These are phyloP conservation scores for Lactarius akahatsu DNA, from an alignment of 768 basidiomycete genomes.

Conservation along the genomic window DNA sequence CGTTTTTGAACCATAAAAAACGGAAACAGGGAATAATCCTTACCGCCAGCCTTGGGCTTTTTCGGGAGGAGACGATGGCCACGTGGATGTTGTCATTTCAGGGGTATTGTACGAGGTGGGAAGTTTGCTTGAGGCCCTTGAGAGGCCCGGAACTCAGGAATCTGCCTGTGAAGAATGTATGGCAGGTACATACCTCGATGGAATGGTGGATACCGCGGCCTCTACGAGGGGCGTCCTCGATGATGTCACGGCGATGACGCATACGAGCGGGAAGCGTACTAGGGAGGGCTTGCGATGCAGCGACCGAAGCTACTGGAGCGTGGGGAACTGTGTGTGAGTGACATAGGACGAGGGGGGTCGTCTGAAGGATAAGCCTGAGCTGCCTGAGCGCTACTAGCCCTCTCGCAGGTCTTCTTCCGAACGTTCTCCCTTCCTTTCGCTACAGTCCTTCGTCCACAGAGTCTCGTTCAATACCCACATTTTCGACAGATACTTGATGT, in stretches of 20 bases:
- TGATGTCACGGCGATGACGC: conserved; percentile 45
- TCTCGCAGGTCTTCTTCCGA: too few relatives aligned
- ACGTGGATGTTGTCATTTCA: conserved; percentile 28
- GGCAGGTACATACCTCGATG: conserved; percentile 32
- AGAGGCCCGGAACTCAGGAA: conserved; percentile 25
- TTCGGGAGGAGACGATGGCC: conserved; percentile 27
- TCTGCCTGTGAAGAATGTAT: conserved; percentile 2
- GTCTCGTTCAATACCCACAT: too few relatives aligned
- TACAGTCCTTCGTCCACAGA: not conserved
- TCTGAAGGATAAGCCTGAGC: too few relatives aligned
- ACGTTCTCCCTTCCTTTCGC: too few relatives aligned
- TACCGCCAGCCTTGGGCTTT: too few relatives aligned
- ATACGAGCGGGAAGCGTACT: conserved; percentile 42
- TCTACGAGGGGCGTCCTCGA: conserved; percentile 46
- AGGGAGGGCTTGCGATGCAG: conserved; percentile 33
- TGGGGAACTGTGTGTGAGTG: not conserved
- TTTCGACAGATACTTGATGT: conserved; percentile 27
- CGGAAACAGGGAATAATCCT: too few relatives aligned
- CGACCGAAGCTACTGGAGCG: conserved; percentile 1
- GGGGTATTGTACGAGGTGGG: conserved; percentile 28
- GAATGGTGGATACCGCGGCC: conserved; percentile 40
- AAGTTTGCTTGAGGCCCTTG: too few relatives aligned
- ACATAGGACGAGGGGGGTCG: too few relatives aligned
- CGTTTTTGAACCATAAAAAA: too few relatives aligned
- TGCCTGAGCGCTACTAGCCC: too few relatives aligned